These are phyloP conservation scores for Botrytis byssoidea DNA, from an alignment of 2,329 filamentous ascomycete species.

Conservation along the genomic window DNA sequence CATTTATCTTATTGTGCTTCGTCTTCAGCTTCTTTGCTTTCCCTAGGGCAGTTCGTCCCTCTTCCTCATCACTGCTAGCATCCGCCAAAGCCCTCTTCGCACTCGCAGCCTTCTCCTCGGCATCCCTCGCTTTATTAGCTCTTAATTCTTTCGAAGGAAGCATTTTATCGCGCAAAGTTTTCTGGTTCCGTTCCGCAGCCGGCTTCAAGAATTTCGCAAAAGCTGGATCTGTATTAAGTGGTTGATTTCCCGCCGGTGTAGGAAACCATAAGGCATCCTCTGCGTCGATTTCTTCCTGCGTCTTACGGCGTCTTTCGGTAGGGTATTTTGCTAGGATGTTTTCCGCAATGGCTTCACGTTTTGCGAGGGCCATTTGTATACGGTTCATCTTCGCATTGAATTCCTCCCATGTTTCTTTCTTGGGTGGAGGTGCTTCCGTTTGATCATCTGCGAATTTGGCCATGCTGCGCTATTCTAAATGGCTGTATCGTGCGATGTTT, in stretches of 20 bases:
- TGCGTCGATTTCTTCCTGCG: slow-evolving; percentile 39
- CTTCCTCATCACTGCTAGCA: slow-evolving; percentile 41
- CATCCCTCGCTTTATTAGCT: slow-evolving; percentile 38
- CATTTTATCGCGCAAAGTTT: slow-evolving; percentile 38
- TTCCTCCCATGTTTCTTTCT: slow-evolving; percentile 33
- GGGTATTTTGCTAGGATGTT: slow-evolving; percentile 32
- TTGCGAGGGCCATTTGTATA: slow-evolving; percentile 37
- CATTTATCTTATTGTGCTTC: background rate
- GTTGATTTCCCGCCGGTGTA: slow-evolving; percentile 35
- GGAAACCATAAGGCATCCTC: slow-evolving; percentile 37
- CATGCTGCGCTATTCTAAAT: slow-evolving; percentile 10
- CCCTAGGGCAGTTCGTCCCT: slow-evolving; percentile 39
- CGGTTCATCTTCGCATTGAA: slow-evolving; percentile 38
- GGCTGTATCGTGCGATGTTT: slow-evolving; percentile 1
- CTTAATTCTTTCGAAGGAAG: slow-evolving; percentile 36
- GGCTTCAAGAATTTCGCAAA: slow-evolving; percentile 35
- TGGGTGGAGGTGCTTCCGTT: slow-evolving; percentile 27
- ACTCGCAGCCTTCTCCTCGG: slow-evolving; percentile 38
- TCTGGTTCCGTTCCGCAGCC: slow-evolving; percentile 36
- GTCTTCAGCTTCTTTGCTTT: slow-evolving; percentile 38
- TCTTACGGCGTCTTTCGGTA: slow-evolving; percentile 33
- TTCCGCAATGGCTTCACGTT: slow-evolving; percentile 36
- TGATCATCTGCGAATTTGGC: slow-evolving; percentile 12
- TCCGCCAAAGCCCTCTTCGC: slow-evolving; percentile 34
- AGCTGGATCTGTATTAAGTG: slow-evolving; percentile 37